Evolutionary conservation across 2,329 filamentous ascomycete genomes (phyloP), one percentile per base, ranked within the genome.

Genomic region (Exophiala sideris): DNA sequence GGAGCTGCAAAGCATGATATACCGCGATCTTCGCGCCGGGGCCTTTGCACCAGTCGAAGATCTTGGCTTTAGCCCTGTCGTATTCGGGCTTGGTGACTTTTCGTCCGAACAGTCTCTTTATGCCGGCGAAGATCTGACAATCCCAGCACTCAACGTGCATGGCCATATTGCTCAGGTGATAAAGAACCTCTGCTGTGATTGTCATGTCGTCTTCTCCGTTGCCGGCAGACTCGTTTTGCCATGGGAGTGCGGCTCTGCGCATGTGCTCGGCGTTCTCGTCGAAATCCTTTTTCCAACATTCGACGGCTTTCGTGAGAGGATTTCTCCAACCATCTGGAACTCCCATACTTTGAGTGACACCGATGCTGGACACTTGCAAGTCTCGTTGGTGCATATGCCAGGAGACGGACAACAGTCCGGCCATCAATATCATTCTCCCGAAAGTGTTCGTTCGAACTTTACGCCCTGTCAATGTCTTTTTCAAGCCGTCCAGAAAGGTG

Each of bases 351-450:
- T 91, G 88, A 21, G 57, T 56, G 3, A 58, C 54, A 7, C 87
- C 91, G 0, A 97, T 79, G 1, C 91, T 90, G 68, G 86, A 92
- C 55, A 96, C 87, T 72, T 96, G 91, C 8, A 96, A 80, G 68
- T 97, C 94, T 66, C 92, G 83, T 95, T 94, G 91, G 67, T 95
- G 94, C 88, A 97, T 92, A 70, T 97, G 92, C 89, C 91, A 97
- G 66, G 88, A 94, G 29, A 97, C 90, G 62, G 90, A 96, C 20
- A 97, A 77, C 24, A 99, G 75, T 0, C 94, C 94, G 1, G 92
- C 88, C 91, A 97, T 97, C 48, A 99, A 78, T 41, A 96, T 90
- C 2, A 88, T 94, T 36, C 94, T 85, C 1, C 92, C 94, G 67
- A 97, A 99, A 0, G 90, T 87, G 68, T 96, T 96, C 2, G 94